A percentile compares a stretch with the other conserved stretches of the same genome.
These are phyloP conservation scores for Rhodosporidiobolus sp. DNA, from an alignment of 768 basidiomycete species.

Conservation along the genomic window DNA sequence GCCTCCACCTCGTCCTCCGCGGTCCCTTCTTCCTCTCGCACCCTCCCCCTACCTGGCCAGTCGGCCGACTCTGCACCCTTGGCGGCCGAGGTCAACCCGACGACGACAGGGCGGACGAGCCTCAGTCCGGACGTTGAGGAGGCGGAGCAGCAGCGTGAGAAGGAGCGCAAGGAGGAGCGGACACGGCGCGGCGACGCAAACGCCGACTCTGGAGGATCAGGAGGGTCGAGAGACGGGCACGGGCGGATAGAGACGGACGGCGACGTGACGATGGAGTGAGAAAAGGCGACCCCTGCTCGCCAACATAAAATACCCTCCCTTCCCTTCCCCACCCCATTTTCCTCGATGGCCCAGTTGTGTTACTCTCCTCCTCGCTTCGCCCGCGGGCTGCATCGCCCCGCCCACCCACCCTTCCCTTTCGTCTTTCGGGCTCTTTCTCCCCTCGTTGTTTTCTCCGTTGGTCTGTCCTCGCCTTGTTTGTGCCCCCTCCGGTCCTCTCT, in stretches of 20 bases:
- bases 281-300: no score
- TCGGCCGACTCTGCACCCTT: background rate
- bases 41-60: background rate
- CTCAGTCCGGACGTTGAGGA: background rate
- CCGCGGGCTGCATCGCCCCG: background rate
- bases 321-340: background rate
- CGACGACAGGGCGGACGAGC: background rate
- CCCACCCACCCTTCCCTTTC: background rate
- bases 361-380: background rate
- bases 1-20: background rate
- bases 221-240: background rate
- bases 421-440: background rate
- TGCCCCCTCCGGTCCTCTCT: no score
- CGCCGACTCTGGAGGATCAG: background rate
- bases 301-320: background rate
- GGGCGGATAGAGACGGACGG: background rate
- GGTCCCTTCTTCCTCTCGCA: background rate
- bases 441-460: no score
- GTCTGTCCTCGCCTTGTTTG: no score
- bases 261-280: background rate
- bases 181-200: background rate
- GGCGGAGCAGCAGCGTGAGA: constrained; percentile 2
- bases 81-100: background rate
- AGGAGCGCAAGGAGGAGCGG: background rate
- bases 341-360: background rate